Conservation (phyloP, 768 basidiomycete species). For the Trametopsis cervina region DNA sequence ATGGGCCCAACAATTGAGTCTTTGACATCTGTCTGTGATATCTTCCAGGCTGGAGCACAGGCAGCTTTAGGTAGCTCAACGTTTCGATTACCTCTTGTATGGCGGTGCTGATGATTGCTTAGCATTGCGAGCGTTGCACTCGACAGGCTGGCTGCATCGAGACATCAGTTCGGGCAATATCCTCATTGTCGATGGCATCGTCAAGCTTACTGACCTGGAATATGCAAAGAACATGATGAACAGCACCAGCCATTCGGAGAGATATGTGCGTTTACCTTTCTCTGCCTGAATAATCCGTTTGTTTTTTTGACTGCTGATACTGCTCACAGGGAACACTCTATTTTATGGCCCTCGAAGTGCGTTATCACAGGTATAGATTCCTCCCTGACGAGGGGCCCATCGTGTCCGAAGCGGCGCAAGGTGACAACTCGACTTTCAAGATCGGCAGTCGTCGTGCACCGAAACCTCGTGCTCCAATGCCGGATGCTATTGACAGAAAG, state of each 20-base stretch:
- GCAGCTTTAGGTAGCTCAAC: neutral
- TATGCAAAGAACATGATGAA: constrained; percentile 9
- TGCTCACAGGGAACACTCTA: constrained; percentile 4
- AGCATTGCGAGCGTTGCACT: constrained; percentile 9
- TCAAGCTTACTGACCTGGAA: constrained; percentile 13
- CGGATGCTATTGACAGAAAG: too few relatives aligned
- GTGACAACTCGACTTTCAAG: too few relatives aligned
- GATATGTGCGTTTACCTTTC: neutral
- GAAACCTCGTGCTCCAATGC: too few relatives aligned
- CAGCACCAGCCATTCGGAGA: neutral
- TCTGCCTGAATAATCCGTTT: neutral
- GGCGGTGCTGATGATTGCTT: neutral
- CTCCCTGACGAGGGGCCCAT: too few relatives aligned
- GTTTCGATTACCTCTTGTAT: neutral
- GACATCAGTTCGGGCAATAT: constrained; percentile 16
- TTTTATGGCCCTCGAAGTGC: constrained; percentile 8
- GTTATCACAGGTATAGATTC: neutral
- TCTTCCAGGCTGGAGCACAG: neutral
- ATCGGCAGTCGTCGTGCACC: too few relatives aligned
- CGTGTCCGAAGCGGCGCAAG: too few relatives aligned
- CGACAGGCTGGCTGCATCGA: constrained; percentile 14
- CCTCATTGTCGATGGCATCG: neutral
- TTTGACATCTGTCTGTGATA: neutral
- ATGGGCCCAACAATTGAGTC: constrained; percentile 7
- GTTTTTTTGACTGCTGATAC: neutral